These are phyloP conservation scores for Pyrrhoderma noxium DNA, from an alignment of 1,284 basidiomycete species.

Conservation along the genomic window DNA sequence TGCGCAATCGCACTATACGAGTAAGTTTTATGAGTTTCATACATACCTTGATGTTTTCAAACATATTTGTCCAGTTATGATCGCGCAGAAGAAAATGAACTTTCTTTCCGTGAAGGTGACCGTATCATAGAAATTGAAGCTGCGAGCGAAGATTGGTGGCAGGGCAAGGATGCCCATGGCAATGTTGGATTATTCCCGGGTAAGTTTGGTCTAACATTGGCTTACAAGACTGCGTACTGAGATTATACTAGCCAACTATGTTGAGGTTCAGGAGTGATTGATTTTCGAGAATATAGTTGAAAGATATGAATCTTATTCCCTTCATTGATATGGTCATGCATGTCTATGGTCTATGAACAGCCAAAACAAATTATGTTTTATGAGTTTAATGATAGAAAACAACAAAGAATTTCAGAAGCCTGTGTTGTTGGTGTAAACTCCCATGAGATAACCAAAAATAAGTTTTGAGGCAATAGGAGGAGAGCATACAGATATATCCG, in stretches of 20 bases:
- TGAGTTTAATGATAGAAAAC: too few relatives aligned
- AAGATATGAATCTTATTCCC: neutral
- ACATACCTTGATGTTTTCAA: neutral
- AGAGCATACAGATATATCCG: too few relatives aligned
- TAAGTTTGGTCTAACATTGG: constrained; percentile 31
- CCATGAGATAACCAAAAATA: too few relatives aligned
- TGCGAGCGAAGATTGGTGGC: constrained; percentile 85
- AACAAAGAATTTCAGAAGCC: too few relatives aligned
- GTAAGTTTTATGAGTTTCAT: constrained; percentile 35
- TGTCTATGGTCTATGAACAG: too few relatives aligned
- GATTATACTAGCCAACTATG: constrained; percentile 45
- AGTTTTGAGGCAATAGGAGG: too few relatives aligned
- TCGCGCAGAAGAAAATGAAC: constrained; percentile 83
- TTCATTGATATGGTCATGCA: too few relatives aligned
- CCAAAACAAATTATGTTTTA: too few relatives aligned
- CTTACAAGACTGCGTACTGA: constrained; percentile 10
- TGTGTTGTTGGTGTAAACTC: too few relatives aligned
- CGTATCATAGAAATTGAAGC: constrained; percentile 66
- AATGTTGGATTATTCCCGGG: constrained; percentile 79
- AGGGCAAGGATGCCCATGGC: constrained; percentile 59
- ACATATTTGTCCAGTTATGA: constrained; percentile 52
- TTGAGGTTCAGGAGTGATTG: constrained; percentile 45
- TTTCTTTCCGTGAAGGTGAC: constrained; percentile 80
- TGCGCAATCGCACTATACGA: constrained; percentile 73
- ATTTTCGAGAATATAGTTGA: neutral